Percentiles rank a stretch among this genome's conserved stretches.
These are phyloP conservation scores for Verruconis gallopava DNA, from an alignment of 2,329 filamentous ascomycete species.

Conservation along the genomic window DNA sequence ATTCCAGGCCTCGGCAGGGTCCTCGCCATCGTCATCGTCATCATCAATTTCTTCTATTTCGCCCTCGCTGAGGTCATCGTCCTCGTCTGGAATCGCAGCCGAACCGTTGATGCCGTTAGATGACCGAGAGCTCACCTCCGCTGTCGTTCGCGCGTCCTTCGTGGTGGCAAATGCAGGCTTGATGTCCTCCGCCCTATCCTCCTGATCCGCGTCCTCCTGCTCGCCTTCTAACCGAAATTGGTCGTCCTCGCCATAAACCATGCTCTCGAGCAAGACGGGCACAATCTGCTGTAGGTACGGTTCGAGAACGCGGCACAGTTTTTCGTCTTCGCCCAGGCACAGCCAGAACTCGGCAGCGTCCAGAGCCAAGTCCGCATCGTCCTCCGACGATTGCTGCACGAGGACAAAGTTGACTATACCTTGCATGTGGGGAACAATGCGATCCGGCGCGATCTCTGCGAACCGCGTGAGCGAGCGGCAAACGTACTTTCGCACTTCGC, in stretches of 20 bases:
- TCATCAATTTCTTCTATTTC: conserved; percentile 66
- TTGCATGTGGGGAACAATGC: conserved; percentile 74
- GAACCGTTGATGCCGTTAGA: conserved; percentile 35
- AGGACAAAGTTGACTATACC: conserved; percentile 91
- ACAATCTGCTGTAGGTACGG: conserved; percentile 77
- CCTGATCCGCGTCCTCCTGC: conserved; percentile 72
- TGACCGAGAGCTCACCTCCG: conserved; percentile 24
- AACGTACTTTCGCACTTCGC: conserved; percentile 81
- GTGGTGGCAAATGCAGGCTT: conserved; percentile 80
- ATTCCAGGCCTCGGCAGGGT: conserved; percentile 89
- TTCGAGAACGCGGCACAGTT: conserved; percentile 60
- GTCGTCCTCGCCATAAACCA: conserved; percentile 94
- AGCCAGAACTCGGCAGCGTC: conserved; percentile 98
- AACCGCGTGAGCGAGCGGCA: conserved; percentile 88
- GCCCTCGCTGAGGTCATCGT: conserved; percentile 61
- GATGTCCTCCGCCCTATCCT: conserved; percentile 82
- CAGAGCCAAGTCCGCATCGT: conserved; percentile 79
- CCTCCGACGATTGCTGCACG: conserved; percentile 64
- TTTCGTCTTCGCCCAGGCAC: conserved; percentile 75
- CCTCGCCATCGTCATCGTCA: conserved; percentile 55
- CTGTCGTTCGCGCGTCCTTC: conserved; percentile 46
- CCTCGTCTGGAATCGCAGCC: conserved; percentile 46
- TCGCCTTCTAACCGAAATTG: conserved; percentile 73
- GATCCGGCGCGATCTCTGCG: conserved; percentile 80
- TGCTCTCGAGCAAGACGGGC: conserved; percentile 79